phyloP scores from a whole-genome alignment of 2,329 filamentous ascomycete species.

The Didymella glomerata region DNA sequence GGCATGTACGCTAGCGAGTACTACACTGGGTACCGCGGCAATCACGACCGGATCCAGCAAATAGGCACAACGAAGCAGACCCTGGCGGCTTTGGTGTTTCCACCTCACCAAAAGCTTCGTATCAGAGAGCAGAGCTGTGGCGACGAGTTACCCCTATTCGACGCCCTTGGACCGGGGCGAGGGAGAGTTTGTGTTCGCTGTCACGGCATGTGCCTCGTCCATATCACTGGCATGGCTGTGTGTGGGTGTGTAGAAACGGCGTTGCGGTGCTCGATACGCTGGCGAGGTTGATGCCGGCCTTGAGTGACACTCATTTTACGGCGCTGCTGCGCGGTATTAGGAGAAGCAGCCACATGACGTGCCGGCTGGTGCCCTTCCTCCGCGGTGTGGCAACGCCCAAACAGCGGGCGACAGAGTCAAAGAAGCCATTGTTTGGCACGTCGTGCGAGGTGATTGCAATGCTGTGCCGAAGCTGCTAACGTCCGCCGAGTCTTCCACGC shows the following conservation, averaged over 20 bases:
- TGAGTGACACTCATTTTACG: slow-evolving; percentile 7
- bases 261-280: neutral
- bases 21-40: neutral
- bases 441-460: neutral
- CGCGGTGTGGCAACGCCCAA: slow-evolving; percentile 7
- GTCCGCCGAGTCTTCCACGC: slow-evolving; percentile 20
- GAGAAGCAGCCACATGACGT: slow-evolving; percentile 13
- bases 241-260: neutral
- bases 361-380: neutral
- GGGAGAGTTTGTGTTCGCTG: slow-evolving; percentile 6
- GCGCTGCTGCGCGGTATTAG: neutral
- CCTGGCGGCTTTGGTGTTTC: neutral
- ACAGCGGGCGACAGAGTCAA: neutral
- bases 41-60: slow-evolving; percentile 6
- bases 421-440: neutral
- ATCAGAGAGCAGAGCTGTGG: slow-evolving; percentile 14
- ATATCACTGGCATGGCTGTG: neutral
- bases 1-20: neutral
- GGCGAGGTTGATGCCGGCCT: slow-evolving; percentile 7
- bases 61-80: slow-evolving; percentile 3
- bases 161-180: slow-evolving; percentile 4
- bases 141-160: slow-evolving; percentile 24
- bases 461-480: slow-evolving; percentile 3
- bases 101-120: slow-evolving; percentile 4
- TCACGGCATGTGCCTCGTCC: slow-evolving; percentile 16